Base-by-base conservation (phyloP, 495 filamentous ascomycete species). In the Sporormia fimetaria region DNA sequence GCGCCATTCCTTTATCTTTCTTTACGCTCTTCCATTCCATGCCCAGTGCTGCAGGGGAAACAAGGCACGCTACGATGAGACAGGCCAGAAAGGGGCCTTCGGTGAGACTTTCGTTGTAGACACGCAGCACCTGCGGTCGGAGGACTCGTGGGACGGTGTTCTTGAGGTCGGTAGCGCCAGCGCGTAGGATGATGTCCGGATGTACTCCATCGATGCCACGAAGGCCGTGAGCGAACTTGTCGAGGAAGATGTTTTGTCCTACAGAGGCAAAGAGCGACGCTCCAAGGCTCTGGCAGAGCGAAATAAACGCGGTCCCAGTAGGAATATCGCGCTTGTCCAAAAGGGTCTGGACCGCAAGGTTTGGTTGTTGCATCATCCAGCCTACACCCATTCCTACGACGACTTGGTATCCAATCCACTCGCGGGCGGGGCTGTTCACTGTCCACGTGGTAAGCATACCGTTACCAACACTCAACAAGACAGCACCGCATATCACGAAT, bases 141-240 rank as follows among this genome's bases (percentile, higher is more conserved):
- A 40, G 21, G 18, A 30, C 11, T 7, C 27, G 31, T 6, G 40
- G 31, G 6, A 50, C 41, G 2, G 21, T 16, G 16, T 28, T 21
- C 21, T 28, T 37, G 6, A 54, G 10, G 12, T 28, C 37, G 12
- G 51, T 54, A 1, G 51, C 51, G 12, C 51, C 51, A 7, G 32
- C 9, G 2, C 23, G 7, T 3, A 38, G 5, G 5, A 54, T n/a
- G 14, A 7, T 14, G 4, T 5, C 5, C 3, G 31, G 22, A 34
- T 49, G 16, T 9, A 54, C 14, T 2, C 51, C 51, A 4, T 10
- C 2, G 23, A 54, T 39, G 2, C 55, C 86, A 78, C 0, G 70
- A 73, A 2, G 80, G 76, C 29, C 27, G 4, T 3, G 16, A 8
- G 17, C 35, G 24, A 54, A 43, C 35, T 50, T 54, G 32, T 46